Percentiles rank a stretch among this genome's conserved stretches.
phyloP scores from a whole-genome alignment of 352 stramenopile species.

The Elongisporangium senticosum region DNA sequence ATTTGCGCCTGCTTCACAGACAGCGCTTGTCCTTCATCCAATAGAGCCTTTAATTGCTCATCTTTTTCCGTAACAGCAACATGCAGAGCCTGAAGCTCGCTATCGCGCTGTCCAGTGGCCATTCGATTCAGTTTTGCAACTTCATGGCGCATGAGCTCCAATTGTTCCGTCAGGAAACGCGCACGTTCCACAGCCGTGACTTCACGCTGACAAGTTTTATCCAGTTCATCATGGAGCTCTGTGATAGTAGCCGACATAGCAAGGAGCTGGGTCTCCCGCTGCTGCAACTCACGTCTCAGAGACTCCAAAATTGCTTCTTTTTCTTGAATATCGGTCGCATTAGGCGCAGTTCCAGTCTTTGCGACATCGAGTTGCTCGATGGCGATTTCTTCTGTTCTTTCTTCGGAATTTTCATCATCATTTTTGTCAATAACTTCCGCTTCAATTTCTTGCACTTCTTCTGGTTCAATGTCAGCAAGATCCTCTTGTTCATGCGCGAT shows the following conservation, averaged over 20 bases:
- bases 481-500: neutral
- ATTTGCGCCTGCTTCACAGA: conserved; percentile 75
- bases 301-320: conserved; percentile 9
- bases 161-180: conserved; percentile 55
- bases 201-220: conserved; percentile 64
- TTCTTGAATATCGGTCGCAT: neutral
- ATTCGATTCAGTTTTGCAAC: conserved; percentile 51
- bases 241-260: conserved; percentile 53
- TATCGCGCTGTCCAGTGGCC: conserved; percentile 26
- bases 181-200: conserved; percentile 52
- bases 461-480: neutral
- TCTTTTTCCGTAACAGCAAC: conserved; percentile 68
- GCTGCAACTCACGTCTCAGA: conserved; percentile 33
- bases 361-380: neutral
- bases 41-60: conserved; percentile 50
- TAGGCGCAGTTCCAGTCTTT: neutral
- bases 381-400: neutral
- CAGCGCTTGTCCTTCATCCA: conserved; percentile 71
- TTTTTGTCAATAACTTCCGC: neutral
- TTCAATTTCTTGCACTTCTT: neutral
- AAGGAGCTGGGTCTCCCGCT: conserved; percentile 64
- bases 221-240: conserved; percentile 72
- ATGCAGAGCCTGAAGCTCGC: conserved; percentile 56
- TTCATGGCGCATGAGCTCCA: conserved; percentile 56
- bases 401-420: neutral